phyloP scores from a whole-genome alignment of 2,329 filamentous ascomycete species.

The Penicillium fuscoglaucum region DNA sequence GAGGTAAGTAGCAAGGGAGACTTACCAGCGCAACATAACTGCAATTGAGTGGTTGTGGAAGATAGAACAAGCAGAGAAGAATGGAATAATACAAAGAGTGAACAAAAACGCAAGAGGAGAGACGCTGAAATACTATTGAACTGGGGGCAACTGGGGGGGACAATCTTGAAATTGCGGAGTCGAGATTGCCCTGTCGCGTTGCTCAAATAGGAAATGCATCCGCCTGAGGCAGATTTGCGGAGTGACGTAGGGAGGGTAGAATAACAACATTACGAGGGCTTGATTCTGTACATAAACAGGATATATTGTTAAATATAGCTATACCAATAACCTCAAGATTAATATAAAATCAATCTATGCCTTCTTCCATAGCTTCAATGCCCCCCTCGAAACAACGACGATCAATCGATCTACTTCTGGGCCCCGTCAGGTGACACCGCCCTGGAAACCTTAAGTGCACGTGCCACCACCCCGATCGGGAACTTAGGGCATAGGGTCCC shows the following conservation, averaged over 20 bases:
- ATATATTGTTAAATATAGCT: neutral
- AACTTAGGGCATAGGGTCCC: slow-evolving; percentile 35
- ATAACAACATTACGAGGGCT: neutral
- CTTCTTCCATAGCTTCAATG: neutral
- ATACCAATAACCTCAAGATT: neutral
- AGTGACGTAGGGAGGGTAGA: slow-evolving; percentile 1
- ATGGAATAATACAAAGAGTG: slow-evolving; percentile 4
- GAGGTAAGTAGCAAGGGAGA: slow-evolving; percentile 11
- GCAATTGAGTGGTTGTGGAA: neutral
- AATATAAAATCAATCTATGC: neutral
- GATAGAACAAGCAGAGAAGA: neutral
- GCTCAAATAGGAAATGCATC: slow-evolving; percentile 19
- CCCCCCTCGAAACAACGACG: neutral
- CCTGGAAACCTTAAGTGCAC: slow-evolving; percentile 13
- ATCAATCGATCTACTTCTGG: slow-evolving; percentile 8
- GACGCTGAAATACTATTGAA: slow-evolving; percentile 1
- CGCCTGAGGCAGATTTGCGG: slow-evolving; percentile 12
- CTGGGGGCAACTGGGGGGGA: slow-evolving; percentile 4
- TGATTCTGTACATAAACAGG: neutral
- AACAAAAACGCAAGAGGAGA: neutral
- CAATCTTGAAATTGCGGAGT: slow-evolving; percentile 31
- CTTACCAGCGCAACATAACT: slow-evolving; percentile 42
- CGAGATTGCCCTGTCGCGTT: slow-evolving; percentile 7
- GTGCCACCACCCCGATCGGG: slow-evolving; percentile 13
- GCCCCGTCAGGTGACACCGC: slow-evolving; percentile 10